Conservation (phyloP, 1,284 basidiomycete genomes). For the Amylostereum chailletii region DNA sequence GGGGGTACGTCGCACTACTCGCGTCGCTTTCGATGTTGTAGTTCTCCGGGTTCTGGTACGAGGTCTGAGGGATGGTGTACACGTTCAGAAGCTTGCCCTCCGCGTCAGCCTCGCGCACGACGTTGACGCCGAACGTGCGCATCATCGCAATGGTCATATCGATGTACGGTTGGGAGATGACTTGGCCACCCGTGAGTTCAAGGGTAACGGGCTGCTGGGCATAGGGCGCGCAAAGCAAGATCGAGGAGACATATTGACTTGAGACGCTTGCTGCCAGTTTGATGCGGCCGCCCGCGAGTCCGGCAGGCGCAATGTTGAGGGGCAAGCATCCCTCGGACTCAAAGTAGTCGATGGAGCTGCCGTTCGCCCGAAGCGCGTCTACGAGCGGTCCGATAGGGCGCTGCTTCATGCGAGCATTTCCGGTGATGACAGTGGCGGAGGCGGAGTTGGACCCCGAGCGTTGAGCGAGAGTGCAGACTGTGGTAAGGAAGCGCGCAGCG, state of each 20-base stretch:
- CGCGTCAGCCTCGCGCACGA: conserved; percentile 56
- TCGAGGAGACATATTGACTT: conserved; percentile 96
- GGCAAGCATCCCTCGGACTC: conserved; percentile 85
- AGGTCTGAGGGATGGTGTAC: conserved; percentile 82
- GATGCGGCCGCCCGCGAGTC: conserved; percentile 79
- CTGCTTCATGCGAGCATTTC: conserved; percentile 98
- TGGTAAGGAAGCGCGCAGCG: conserved; percentile 95
- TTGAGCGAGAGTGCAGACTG: conserved; percentile 84
- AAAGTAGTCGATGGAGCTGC: conserved; percentile 71
- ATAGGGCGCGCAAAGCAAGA: conserved; percentile 94
- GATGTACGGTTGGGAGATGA: conserved; percentile 99
- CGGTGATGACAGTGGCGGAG: conserved; percentile 76
- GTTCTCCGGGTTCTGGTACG: conserved; percentile 69
- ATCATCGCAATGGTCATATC: conserved; percentile 99
- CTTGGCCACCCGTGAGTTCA: conserved; percentile 86
- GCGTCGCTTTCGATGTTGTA: conserved; percentile 97
- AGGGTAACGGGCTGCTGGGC: conserved; percentile 76
- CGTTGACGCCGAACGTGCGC: conserved; percentile 85
- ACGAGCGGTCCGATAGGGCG: conserved; percentile 94
- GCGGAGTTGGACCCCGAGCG: conserved; percentile 27
- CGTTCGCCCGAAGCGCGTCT: conserved; percentile 81
- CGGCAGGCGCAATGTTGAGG: conserved; percentile 78
- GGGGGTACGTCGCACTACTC: conserved; percentile 92
- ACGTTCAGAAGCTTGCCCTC: conserved; percentile 66
- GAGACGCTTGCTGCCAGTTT: conserved; percentile 91